Percentiles rank a stretch among this genome's conserved stretches.
Conservation (phyloP, 331 rosid species). For the Acacia pycnantha region DNA sequence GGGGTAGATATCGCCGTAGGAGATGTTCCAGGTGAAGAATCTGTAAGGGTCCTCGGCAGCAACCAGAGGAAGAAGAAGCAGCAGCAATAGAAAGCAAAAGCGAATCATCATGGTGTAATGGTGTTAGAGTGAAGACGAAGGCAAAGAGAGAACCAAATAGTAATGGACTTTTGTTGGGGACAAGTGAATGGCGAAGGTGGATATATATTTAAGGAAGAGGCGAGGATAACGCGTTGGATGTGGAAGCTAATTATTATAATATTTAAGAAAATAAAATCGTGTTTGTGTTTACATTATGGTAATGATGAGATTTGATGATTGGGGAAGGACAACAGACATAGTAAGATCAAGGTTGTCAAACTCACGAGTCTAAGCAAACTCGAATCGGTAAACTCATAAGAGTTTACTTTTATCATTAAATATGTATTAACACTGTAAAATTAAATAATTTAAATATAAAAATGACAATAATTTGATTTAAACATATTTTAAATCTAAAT, state of each 20-base stretch:
- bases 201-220: not conserved
- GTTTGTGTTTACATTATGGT: no score
- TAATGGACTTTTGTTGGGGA: not conserved
- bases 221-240: not conserved
- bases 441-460: no score
- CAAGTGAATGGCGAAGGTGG: not conserved
- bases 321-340: not conserved
- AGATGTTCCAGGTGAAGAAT: slow-evolving; percentile 19
- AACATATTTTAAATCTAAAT: no score
- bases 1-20: slow-evolving; percentile 16
- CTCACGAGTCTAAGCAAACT: no score
- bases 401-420: no score
- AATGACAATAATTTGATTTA: no score
- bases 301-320: not conserved
- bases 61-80: not conserved
- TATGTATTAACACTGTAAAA: no score
- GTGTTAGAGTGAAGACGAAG: not conserved
- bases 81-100: slow-evolving; percentile 30
- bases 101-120: not conserved
- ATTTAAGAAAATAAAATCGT: no score
- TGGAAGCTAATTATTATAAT: no score
- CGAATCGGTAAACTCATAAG: no score
- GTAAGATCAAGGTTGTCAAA: no score
- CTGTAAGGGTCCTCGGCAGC: slow-evolving; percentile 13
- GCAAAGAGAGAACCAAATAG: not conserved